Evolutionary conservation across 192 early-diverging fungal genomes (phyloP).

Genomic region (Podila epigama): DNA sequence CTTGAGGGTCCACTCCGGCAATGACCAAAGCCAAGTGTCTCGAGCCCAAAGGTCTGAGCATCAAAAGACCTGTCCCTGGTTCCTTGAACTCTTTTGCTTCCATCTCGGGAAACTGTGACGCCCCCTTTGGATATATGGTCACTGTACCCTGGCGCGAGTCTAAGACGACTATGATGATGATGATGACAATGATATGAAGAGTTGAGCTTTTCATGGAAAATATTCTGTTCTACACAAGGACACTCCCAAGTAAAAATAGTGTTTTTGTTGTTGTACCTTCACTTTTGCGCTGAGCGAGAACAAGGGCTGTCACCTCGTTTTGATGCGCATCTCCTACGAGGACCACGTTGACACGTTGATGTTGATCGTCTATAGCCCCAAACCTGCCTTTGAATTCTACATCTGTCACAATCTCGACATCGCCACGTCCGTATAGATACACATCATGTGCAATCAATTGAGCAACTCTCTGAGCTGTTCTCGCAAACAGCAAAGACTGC

Average conservation of each 20-base stretch:
- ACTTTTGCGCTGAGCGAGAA: slow-evolving; percentile 28
- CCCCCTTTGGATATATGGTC: neutral
- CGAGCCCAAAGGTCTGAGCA: slow-evolving; percentile 45
- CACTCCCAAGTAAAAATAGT: neutral
- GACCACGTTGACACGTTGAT: slow-evolving; percentile 58
- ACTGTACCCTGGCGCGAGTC: slow-evolving; percentile 1
- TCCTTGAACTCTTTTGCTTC: slow-evolving; percentile 4
- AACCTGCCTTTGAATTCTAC: slow-evolving; percentile 53
- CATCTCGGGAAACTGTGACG: neutral
- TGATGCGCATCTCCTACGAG: slow-evolving; percentile 68
- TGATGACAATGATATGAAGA: neutral
- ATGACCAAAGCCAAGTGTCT: slow-evolving; percentile 51
- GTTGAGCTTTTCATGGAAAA: no score
- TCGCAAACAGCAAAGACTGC: neutral
- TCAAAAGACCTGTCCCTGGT: slow-evolving; percentile 52
- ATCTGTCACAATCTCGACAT: slow-evolving; percentile 66
- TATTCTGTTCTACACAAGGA: neutral
- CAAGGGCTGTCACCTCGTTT: slow-evolving; percentile 57
- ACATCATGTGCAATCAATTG: slow-evolving; percentile 68
- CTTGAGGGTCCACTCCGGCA: slow-evolving; percentile 51
- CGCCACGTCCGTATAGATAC: slow-evolving; percentile 70
- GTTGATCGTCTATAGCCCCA: slow-evolving; percentile 5
- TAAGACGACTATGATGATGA: slow-evolving; percentile 12
- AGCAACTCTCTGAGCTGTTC: slow-evolving; percentile 56
- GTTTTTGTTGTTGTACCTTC: slow-evolving; percentile 63